phyloP scores from a whole-genome alignment of 2,329 filamentous ascomycete genomes.

The Fusarium heterosporum region DNA sequence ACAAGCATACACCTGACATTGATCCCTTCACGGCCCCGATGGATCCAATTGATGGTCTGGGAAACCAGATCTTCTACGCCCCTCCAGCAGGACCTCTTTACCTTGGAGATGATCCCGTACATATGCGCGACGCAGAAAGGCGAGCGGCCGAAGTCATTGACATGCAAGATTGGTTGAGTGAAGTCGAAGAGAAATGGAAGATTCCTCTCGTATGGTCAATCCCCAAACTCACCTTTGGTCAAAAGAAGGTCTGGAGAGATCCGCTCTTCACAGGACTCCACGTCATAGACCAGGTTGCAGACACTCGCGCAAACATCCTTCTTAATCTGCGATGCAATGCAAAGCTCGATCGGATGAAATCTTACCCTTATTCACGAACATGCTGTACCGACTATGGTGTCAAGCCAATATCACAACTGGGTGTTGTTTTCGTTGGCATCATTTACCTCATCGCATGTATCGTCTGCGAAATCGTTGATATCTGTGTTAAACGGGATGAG shows the following conservation, averaged over 20 bases:
- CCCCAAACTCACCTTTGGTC: background rate
- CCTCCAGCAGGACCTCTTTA: background rate
- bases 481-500: background rate
- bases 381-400: background rate
- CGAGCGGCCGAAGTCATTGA: background rate
- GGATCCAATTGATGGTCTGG: background rate
- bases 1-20: background rate
- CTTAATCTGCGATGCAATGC: background rate
- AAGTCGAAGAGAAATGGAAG: background rate
- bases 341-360: background rate
- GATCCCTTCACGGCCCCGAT: background rate
- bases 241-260: background rate
- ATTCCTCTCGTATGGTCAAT: background rate
- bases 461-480: background rate
- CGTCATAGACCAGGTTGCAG: background rate
- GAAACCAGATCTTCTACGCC: background rate
- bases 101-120: background rate
- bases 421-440: background rate
- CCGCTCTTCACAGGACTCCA: background rate
- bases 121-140: background rate
- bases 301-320: background rate
- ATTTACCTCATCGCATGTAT: background rate
- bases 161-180: background rate
- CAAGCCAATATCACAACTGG: background rate
- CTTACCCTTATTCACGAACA: background rate